Conservation (phyloP, 805 yeast genomes). For the Ogataea dorogensis region DNA sequence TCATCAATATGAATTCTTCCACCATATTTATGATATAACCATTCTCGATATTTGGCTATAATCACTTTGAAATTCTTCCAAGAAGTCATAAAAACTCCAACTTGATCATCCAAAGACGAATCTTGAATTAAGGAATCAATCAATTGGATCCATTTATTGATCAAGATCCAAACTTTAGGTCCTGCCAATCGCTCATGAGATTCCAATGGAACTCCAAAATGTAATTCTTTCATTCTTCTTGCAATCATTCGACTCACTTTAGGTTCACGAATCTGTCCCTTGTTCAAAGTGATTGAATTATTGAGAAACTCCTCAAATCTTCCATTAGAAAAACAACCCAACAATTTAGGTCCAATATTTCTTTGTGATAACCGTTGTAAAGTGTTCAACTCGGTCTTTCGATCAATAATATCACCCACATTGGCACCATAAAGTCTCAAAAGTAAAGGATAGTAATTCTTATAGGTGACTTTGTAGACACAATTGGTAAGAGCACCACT, state of each 20-base stretch:
- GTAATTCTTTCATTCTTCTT: conserved; percentile 94
- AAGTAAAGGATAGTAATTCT: conserved; percentile 55
- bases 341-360: conserved; percentile 82
- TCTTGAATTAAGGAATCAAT: conserved; percentile 44
- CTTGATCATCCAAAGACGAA: conserved; percentile 36
- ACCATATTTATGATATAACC: conserved; percentile 57
- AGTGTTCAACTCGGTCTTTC: conserved; percentile 73
- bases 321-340: conserved; percentile 91
- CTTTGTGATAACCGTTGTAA: conserved; percentile 70
- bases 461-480: conserved; percentile 61
- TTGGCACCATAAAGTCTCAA: conserved; percentile 87
- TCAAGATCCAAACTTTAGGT: conserved; percentile 67
- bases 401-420: conserved; percentile 80
- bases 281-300: conserved; percentile 75
- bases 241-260: conserved; percentile 82
- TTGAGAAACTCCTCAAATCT: conserved; percentile 90
- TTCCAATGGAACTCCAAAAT: conserved; percentile 69
- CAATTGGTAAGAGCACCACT: conserved; percentile 94
- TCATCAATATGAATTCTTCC: conserved; percentile 39
- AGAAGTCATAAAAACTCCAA: conserved; percentile 41
- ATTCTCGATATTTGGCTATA: conserved; percentile 54
- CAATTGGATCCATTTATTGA: conserved; percentile 66
- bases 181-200: conserved; percentile 54
- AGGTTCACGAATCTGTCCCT: conserved; percentile 69
- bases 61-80: conserved; percentile 50